Percentiles rank a stretch among this genome's conserved stretches.
These are phyloP conservation scores for Candida morakotiae DNA, from an alignment of 805 yeast species.

Conservation along the genomic window DNA sequence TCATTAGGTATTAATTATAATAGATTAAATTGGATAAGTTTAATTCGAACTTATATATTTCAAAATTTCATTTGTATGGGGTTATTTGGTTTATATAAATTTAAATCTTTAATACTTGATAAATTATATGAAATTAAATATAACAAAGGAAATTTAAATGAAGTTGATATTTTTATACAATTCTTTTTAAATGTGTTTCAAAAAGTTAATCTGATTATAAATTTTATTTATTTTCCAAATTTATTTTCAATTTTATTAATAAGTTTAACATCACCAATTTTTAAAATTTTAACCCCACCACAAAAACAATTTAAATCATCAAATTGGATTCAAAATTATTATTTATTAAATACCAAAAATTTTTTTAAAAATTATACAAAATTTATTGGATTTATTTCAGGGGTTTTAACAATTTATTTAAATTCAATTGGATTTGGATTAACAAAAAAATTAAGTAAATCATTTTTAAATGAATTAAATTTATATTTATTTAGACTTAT, in stretches of 20 bases:
- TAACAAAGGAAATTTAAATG: slow-evolving; percentile 7
- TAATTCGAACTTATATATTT: slow-evolving; percentile 20
- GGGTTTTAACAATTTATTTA: slow-evolving; percentile 21
- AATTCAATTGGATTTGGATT: slow-evolving; percentile 19
- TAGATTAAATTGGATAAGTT: slow-evolving; percentile 25
- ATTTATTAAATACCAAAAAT: slow-evolving; percentile 17
- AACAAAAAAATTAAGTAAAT: slow-evolving; percentile 19
- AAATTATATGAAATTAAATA: slow-evolving; percentile 20
- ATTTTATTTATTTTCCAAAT: slow-evolving; percentile 35
- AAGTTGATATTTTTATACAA: slow-evolving; percentile 11
- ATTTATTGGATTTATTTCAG: slow-evolving; percentile 30
- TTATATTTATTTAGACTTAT: slow-evolving; percentile 30
- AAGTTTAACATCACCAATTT: slow-evolving; percentile 29
- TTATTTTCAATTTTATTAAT: slow-evolving; percentile 30
- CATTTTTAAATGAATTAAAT: slow-evolving; percentile 25
- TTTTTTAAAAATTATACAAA: slow-evolving; percentile 33
- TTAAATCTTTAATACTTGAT: slow-evolving; percentile 19
- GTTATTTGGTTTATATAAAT: slow-evolving; percentile 14
- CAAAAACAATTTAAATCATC: no score
- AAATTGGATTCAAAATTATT: slow-evolving; percentile 5
- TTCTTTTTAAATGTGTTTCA: slow-evolving; percentile 18
- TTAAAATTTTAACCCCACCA: slow-evolving; percentile 11
- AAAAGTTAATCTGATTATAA: slow-evolving; percentile 26
- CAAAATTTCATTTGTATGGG: slow-evolving; percentile 21
- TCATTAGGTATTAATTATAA: slow-evolving; percentile 22